Base-by-base conservation (phyloP, 2,329 filamentous ascomycete species). In the Septoria linicola region DNA sequence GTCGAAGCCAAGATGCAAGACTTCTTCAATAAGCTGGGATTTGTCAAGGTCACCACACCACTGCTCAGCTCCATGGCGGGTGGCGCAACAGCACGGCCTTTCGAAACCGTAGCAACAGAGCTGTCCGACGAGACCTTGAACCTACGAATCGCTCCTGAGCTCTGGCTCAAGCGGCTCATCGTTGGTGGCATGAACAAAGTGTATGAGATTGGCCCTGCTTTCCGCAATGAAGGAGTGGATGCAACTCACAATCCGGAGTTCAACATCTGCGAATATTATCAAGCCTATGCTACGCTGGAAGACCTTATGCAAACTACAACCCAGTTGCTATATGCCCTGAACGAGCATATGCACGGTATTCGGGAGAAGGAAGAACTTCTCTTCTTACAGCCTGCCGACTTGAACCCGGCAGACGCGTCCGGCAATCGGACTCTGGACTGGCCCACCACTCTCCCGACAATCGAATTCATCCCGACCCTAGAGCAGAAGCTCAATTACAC, bases 251-350 rank as follows among this genome's bases (percentile, higher is more conserved):
- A 99, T 66, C 92, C 93, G 0, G 93, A 99, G 67, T 99, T 97
- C 72, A 93, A 88, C 37, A 97, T 89, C 54, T 97, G 92, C 75
- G 93, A 99, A 72, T 97, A 96, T 72, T 99, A 99, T 72, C 85
- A 87, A 55, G 85, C 91, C 2, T 95, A 91, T 64, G 83, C 86
- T 54, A 87, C 85, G 58, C 78, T 96, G 0, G 74, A 83, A 30
- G 81, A 88, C 35, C 74, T 97, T 43, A 90, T 95, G 65, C 67
- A 70, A 16, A 81, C 84, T 66, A 97, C 92, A 1, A 87, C 93
- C 68, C 73, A 78, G 11, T 71, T 97, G 41, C 71, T 96, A 25
- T 73, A 41, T 27, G 52, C 41, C 14, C 16, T 55, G 23, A 43
- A 41, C 4, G 39, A 50, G 20, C 39, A 37, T 4, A 41, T 50